Conservation (phyloP, 192 early-diverging fungal genomes). For the Coemansia sp. region DNA sequence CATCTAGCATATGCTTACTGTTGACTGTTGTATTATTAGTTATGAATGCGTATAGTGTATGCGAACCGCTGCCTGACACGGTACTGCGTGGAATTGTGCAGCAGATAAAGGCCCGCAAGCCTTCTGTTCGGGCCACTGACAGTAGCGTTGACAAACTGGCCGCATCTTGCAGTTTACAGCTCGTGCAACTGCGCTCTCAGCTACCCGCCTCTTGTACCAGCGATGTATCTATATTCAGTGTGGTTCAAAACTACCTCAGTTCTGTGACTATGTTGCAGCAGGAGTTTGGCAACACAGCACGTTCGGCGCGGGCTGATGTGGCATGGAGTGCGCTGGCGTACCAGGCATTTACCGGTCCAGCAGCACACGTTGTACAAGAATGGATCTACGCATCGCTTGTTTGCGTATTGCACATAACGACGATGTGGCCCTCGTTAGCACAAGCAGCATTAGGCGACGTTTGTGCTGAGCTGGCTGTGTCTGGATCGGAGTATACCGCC, state of each 20-base stretch:
- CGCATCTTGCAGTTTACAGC: neutral
- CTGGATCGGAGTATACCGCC: neutral
- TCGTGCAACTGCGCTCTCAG: neutral
- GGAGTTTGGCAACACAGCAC: neutral
- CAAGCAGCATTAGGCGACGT: neutral
- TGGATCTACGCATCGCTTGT: constrained; percentile 21
- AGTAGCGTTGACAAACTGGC: neutral
- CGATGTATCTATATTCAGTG: neutral
- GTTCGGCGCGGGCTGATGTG: neutral
- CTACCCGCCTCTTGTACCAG: neutral
- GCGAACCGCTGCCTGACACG: constrained; percentile 5
- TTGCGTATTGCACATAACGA: constrained; percentile 14
- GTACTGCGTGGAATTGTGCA: constrained; percentile 5
- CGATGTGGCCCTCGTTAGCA: neutral
- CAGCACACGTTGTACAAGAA: constrained; percentile 12
- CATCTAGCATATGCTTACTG: too few relatives aligned
- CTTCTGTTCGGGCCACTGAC: neutral
- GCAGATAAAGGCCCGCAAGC: constrained; percentile 18
- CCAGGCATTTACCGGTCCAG: constrained; percentile 4
- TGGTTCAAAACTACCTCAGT: neutral
- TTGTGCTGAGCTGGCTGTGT: neutral
- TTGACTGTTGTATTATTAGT: neutral
- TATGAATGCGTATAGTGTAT: neutral
- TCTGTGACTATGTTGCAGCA: neutral
- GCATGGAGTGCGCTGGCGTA: constrained; percentile 33